A percentile compares a stretch with the other conserved stretches of the same genome.
Evolutionary conservation across 2,329 filamentous ascomycete species (phyloP).

Genomic region (Cordyceps militaris): DNA sequence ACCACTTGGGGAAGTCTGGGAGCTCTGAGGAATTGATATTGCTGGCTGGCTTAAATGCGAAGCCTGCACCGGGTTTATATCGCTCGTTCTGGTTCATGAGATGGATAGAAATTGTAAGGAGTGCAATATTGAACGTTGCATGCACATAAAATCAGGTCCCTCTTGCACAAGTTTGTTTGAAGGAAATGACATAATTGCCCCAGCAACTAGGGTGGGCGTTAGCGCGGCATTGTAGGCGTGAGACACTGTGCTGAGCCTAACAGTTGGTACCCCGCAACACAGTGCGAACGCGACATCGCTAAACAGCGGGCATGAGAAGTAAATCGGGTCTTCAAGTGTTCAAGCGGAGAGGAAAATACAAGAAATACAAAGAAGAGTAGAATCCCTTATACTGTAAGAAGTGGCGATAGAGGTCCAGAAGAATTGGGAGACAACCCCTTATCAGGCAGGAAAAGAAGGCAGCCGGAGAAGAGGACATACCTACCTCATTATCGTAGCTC

Average conservation of each 20-base stretch:
- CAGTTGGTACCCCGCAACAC: slow-evolving; percentile 4
- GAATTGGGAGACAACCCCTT: no score
- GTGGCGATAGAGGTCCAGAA: no score
- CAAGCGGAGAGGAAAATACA: neutral
- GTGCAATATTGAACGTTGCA: slow-evolving; percentile 12
- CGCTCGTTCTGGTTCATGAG: slow-evolving; percentile 16
- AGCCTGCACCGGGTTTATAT: slow-evolving; percentile 24
- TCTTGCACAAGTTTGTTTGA: slow-evolving; percentile 16
- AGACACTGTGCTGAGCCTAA: slow-evolving; percentile 14
- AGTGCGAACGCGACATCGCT: slow-evolving; percentile 1
- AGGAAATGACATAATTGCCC: slow-evolving; percentile 25
- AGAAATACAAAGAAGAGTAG: no score
- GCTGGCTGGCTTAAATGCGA: slow-evolving; percentile 26
- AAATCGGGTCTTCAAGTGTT: no score
- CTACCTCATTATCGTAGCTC: no score
- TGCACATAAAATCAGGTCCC: slow-evolving; percentile 13
- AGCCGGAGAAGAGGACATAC: no score
- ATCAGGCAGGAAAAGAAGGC: no score
- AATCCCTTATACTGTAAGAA: no score
- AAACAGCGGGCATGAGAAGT: neutral
- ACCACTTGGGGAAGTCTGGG: slow-evolving; percentile 17
- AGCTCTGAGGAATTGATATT: slow-evolving; percentile 21
- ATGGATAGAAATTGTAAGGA: neutral
- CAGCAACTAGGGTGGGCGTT: slow-evolving; percentile 19
- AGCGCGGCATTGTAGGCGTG: slow-evolving; percentile 7